Base-by-base conservation (phyloP, 352 stramenopile species). In the Globisporangium okanoganense region DNA sequence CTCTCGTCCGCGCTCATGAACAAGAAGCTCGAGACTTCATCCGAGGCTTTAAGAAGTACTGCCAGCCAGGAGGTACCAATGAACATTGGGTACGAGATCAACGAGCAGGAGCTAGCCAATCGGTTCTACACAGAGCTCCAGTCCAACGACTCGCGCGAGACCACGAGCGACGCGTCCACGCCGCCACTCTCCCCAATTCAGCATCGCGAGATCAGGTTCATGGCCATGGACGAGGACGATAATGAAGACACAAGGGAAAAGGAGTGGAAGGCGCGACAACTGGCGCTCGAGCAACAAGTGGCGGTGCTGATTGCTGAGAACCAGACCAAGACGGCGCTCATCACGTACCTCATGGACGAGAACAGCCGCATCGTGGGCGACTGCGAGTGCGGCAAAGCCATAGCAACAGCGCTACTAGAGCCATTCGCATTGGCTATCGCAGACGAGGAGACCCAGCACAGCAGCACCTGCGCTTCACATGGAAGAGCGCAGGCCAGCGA, bases 1-100 rank as follows among this genome's bases (percentile, higher is more conserved):
- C 29, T 65, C 29, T 65, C 59, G 51, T 54, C 50, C 8, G 38
- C 35, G n/a, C 50, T 65, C 41, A 65, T 65, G 51, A 45, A 54
- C 24, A 40, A 59, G 22, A 65, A 65, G 44, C 35, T 50, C 43
- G 27, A 56, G 12, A 5, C 24, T 13, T 24, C 48, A 14, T 36
- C 18, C 0, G 31, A 12, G 6, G 25, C 16, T 18, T 18, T 22
- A 5, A 50, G n/a, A 12, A 24, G 25, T 3, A 35, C 41, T 54
- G 6, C 41, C 18, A 40, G 25, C 3, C 18, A 6, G n/a, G 10
- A 20, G 27, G 31, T n/a, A n/a, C n/a, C 41, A 8, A 44, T 12
- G 56, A 49, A 58, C 14, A 58, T 58, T 33, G 24, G 36, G n/a
- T 58, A 58, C 27, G 38, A 54, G 38, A 58, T 64, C 24, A 29